phyloP scores from a whole-genome alignment of 2,329 filamentous ascomycete species.

The Colletotrichum viniferum region DNA sequence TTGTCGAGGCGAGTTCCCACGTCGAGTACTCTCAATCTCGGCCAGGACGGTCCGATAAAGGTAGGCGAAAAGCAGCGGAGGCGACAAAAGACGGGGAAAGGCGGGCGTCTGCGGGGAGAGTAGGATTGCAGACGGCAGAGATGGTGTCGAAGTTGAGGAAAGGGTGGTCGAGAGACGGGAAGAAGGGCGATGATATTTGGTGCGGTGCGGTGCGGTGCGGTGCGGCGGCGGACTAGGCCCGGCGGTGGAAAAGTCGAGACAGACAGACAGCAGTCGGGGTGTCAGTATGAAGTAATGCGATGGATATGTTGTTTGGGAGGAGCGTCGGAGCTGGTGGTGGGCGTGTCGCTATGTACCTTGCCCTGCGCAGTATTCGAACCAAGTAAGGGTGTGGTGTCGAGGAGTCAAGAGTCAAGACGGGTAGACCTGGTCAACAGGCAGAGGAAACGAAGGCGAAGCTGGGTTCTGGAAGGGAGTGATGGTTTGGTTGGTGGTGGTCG shows the following conservation, averaged over 20 bases:
- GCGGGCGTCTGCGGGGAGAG: background rate
- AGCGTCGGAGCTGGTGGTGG: background rate
- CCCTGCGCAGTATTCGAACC: background rate
- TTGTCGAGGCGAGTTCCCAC: background rate
- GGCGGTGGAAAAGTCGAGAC: background rate
- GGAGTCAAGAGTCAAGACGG: slow-evolving; percentile 6
- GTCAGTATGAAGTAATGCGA: slow-evolving; percentile 19
- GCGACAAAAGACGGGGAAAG: background rate
- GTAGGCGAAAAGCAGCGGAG: background rate
- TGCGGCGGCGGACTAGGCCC: background rate
- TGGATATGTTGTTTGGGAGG: background rate
- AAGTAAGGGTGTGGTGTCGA: background rate
- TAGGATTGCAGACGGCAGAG: background rate
- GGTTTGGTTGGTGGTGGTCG: background rate
- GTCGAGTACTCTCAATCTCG: background rate
- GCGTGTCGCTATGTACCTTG: background rate
- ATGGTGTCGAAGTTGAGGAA: background rate
- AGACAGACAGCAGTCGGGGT: background rate
- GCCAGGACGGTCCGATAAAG: background rate
- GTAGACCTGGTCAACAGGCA: slow-evolving; percentile 20
- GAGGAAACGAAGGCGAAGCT: slow-evolving; percentile 14
- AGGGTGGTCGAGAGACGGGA: background rate
- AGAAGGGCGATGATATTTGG: background rate
- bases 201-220: background rate
- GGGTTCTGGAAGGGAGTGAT: background rate